Evolutionary conservation across 148 eudicot species (phyloP).

Genomic region (Heliosperma pusillum): DNA sequence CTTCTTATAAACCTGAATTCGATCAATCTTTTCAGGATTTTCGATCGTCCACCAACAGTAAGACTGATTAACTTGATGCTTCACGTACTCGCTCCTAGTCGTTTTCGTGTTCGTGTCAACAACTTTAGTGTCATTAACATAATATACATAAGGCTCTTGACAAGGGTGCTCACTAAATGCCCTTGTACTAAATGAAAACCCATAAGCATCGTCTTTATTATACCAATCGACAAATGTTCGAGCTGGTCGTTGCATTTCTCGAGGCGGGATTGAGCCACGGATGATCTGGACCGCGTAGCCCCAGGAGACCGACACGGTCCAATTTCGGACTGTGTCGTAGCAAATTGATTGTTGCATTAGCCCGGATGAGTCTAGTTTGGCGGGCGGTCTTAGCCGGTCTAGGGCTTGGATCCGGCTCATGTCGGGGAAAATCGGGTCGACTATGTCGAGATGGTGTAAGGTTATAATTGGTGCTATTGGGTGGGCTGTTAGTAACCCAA

Average conservation of each 20-base stretch:
- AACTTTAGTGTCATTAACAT: constrained; percentile 22
- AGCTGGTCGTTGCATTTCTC: constrained; percentile 40
- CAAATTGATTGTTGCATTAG: constrained; percentile 67
- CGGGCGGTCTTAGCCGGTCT: constrained; percentile 27
- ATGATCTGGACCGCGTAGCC: constrained; percentile 53
- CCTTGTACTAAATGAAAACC: constrained; percentile 43
- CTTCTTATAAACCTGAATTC: constrained; percentile 42
- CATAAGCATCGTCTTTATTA: constrained; percentile 18
- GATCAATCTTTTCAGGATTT: constrained; percentile 23
- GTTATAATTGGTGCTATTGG: constrained; percentile 48
- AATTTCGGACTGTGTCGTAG: constrained; percentile 36
- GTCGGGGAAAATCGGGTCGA: constrained; percentile 48
- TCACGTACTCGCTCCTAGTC: constrained; percentile 31
- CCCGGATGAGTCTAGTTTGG: constrained; percentile 41
- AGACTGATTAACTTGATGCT: constrained; percentile 10
- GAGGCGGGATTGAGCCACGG: constrained; percentile 33
- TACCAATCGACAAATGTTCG: constrained; percentile 51
- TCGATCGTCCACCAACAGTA: constrained; percentile 27
- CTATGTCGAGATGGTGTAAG: constrained; percentile 47
- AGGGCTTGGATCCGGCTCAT: constrained; percentile 32
- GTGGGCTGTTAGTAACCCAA: constrained; percentile 53
- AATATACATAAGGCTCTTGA: constrained; percentile 35
- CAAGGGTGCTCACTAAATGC: constrained; percentile 34
- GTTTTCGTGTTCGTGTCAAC: background rate
- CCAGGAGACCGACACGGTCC: constrained; percentile 74